phyloP scores from a whole-genome alignment of 441 rosid species.

The Euphorbia schlechtendalii region DNA sequence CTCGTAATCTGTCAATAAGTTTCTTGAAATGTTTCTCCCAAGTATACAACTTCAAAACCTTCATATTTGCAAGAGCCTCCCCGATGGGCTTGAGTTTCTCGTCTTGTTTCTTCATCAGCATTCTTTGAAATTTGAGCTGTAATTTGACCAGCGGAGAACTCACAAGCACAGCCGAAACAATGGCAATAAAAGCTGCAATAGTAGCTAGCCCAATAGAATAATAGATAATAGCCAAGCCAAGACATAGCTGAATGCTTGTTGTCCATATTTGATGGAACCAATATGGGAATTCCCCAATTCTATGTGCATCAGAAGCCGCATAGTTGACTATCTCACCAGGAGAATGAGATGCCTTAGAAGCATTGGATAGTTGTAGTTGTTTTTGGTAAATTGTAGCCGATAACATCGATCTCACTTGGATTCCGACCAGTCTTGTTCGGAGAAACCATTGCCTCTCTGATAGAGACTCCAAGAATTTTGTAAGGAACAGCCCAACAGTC shows the following conservation, averaged over 20 bases:
- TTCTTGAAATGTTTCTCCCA: slow-evolving; percentile 54
- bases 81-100: slow-evolving; percentile 31
- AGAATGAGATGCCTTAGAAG: slow-evolving; percentile 23
- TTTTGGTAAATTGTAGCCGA: slow-evolving; percentile 41
- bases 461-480: slow-evolving; percentile 39
- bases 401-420: slow-evolving; percentile 33
- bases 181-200: slow-evolving; percentile 26
- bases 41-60: slow-evolving; percentile 51
- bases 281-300: slow-evolving; percentile 45
- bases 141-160: slow-evolving; percentile 29
- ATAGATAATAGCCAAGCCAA: slow-evolving; percentile 35
- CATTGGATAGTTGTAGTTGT: slow-evolving; percentile 31
- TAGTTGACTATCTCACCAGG: too few relatives aligned
- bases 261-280: slow-evolving; percentile 55
- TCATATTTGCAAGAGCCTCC: slow-evolving; percentile 48
- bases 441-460: slow-evolving; percentile 48
- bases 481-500: slow-evolving; percentile 25
- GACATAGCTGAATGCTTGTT: slow-evolving; percentile 33
- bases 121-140: slow-evolving; percentile 31
- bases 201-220: slow-evolving; percentile 37
- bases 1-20: slow-evolving; percentile 29
- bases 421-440: slow-evolving; percentile 27
- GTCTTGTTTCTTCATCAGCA: slow-evolving; percentile 38
- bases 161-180: slow-evolving; percentile 21
- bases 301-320: slow-evolving; percentile 38